Evolutionary conservation across 257 asterid species (phyloP).

Genomic region (Penstemon newberryi): DNA sequence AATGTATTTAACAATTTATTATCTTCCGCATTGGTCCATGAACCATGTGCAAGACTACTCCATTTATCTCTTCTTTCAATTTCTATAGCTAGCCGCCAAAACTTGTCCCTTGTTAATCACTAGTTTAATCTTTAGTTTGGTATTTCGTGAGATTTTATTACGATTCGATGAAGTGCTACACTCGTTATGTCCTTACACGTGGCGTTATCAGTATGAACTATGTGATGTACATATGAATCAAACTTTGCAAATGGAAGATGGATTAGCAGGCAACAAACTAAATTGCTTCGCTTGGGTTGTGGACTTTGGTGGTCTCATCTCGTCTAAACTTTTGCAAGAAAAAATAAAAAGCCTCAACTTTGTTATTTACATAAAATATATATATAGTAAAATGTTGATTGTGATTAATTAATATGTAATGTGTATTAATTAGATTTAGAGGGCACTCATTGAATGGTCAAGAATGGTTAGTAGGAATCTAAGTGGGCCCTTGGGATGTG

Average conservation of each 20-base stretch:
- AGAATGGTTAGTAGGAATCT: constrained; percentile 31
- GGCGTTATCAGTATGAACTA: constrained; percentile 15
- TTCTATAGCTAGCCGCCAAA: constrained; percentile 37
- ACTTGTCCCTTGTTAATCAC: constrained; percentile 22
- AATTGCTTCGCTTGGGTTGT: too few relatives aligned
- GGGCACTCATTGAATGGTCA: constrained; percentile 29
- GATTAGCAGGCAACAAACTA: too few relatives aligned
- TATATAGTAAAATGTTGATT: neutral
- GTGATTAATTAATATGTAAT: constrained; percentile 16
- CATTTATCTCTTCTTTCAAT: constrained; percentile 32
- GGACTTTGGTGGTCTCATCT: too few relatives aligned
- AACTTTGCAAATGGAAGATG: too few relatives aligned
- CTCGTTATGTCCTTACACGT: constrained; percentile 20
- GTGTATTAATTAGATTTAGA: constrained; percentile 13
- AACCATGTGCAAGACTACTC: constrained; percentile 53
- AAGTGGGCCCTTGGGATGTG: constrained; percentile 28
- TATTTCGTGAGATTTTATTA: neutral
- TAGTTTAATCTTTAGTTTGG: constrained; percentile 5
- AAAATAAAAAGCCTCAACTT: too few relatives aligned
- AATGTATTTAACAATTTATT: constrained; percentile 20
- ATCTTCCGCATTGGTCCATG: constrained; percentile 38
- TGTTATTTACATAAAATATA: too few relatives aligned
- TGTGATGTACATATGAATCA: neutral
- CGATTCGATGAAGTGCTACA: constrained; percentile 19
- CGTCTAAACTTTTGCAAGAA: too few relatives aligned